Base-by-base conservation (phyloP, 139 green algal species). In the Ulvella scutata region DNA sequence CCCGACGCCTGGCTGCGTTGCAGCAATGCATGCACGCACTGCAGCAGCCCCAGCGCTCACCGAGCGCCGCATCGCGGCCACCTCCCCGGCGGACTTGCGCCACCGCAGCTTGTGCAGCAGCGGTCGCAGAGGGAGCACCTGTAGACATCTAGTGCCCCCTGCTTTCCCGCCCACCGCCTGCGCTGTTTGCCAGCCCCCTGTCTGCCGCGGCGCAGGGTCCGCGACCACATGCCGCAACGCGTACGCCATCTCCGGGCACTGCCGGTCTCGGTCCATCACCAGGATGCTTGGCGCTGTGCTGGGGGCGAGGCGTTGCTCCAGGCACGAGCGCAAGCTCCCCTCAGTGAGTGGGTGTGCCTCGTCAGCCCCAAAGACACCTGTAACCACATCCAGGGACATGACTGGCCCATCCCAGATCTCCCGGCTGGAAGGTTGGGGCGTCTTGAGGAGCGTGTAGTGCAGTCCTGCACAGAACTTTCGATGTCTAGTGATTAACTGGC, bases 71-170 rank as follows among this genome's bases (percentile, higher is more conserved):
- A 94, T 88, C 44, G 92, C 72, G 2, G 60, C 74, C 62, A 87
- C 44, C 85, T 94, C 90, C 21, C 82, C 83, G 0, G 62, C 4
- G 1, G 83, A 89, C 79, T 96, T 96, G 23, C 76, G n/a, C 84
- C 89, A 92, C 26, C 85, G 61, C 61, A 87, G 43, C 38, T n/a
- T 43, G 79, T 91, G 81, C 77, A 86, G 62, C 37, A 87, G 77
- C 33, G 79, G 79, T 2, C 74, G 75, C 61, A 91, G 82, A 37
- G 80, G 79, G 61, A 72, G n/a, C n/a, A 88, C 59, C 17, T 43
- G 43, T 1, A 72, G 72, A n/a, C 13, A 43, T 43, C 21, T 28
- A 7, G 35, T 77, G 29, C 43, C 40, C 31, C 21, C 62, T 38
- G 13, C 72, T 73, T 3, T 37, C 62, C 9, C 79, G 75, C 38